These are phyloP conservation scores for Aspergillus ruber DNA, from an alignment of 2,329 filamentous ascomycete species.

Conservation along the genomic window DNA sequence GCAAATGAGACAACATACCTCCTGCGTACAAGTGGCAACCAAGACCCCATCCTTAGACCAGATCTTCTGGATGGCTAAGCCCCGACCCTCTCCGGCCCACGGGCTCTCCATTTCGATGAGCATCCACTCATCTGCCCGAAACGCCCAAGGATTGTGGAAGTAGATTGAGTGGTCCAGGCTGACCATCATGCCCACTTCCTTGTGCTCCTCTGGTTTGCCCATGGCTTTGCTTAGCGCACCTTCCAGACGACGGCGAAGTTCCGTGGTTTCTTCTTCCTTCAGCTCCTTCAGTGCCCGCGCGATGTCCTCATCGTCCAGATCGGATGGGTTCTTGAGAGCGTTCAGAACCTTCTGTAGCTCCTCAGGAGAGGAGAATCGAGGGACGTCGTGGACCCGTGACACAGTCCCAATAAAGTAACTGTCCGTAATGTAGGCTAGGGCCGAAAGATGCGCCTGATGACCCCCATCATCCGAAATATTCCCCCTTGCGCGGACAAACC, in stretches of 20 bases:
- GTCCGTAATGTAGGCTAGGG: conserved; percentile 89
- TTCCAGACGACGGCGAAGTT: conserved; percentile 30
- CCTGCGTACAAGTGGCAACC: conserved; percentile 47
- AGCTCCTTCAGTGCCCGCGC: conserved; percentile 35
- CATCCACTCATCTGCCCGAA: conserved; percentile 47
- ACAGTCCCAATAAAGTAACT: conserved; percentile 91
- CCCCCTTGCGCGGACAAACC: conserved; percentile 49
- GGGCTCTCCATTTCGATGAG: conserved; percentile 45
- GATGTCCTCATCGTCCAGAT: conserved; percentile 37
- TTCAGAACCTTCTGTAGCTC: conserved; percentile 35
- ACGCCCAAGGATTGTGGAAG: conserved; percentile 44
- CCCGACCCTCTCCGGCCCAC: conserved; percentile 47
- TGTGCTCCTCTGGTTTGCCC: conserved; percentile 20
- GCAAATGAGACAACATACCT: conserved; percentile 31
- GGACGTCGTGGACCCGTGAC: conserved; percentile 70
- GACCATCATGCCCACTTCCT: conserved; percentile 46
- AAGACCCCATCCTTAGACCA: conserved; percentile 44
- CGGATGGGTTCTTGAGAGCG: conserved; percentile 37
- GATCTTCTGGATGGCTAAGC: conserved; percentile 43
- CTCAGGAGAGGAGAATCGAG: conserved; percentile 58
- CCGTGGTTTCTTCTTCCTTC: conserved; percentile 36
- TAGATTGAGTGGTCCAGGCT: conserved; percentile 47
- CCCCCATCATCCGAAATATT: conserved; percentile 67
- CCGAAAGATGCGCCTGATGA: conserved; percentile 72
- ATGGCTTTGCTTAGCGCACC: conserved; percentile 26